Evolutionary conservation across 805 yeast species (phyloP), one percentile per base, ranked within the genome.

Genomic region (Metschnikowia picachoensis): DNA sequence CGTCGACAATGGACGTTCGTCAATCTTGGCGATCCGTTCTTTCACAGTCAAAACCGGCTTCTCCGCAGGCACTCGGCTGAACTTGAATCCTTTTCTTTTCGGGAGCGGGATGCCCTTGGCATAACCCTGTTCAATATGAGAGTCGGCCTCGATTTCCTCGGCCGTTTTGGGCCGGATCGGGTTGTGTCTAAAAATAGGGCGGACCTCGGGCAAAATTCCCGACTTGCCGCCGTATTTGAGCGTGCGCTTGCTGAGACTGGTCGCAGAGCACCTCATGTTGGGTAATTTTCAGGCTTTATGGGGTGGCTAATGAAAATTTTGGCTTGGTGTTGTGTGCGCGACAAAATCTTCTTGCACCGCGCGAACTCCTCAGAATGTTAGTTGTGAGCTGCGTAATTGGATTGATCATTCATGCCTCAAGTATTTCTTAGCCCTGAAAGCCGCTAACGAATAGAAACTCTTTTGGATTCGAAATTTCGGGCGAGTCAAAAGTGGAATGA

Each of bases 181-280:
- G 45, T 79, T 78, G 15, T 61, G 50, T 57, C 82, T 86, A 67
- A 91, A 80, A 29, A 88, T 81, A 34, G 83, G 79, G 58, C 96
- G 82, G 9, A 87, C 82, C 45, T 69, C 73, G 39, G 97, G 97
- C 53, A 91, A 74, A 41, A 87, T 73, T 62, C 97, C 97, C 40
- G 92, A 83, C 65, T 85, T 85, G 13, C 81, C 81, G 29, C 82
- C 81, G 59, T 66, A 72, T 56, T 71, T 77, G 39, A 77, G 58
- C 25, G 72, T 69, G 43, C 79, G 73, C 54, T 76, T 78, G 43
- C 80, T 76, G 77, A 78, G 76, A 32, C 31, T 39, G 12, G 46
- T 40, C 14, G 51, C 38, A 12, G 58, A 40, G n/a, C 35, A 31
- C 37, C 46, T 48, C 58, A 54, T 54, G 38, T 16, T 34, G 39